phyloP scores from a whole-genome alignment of 1,284 basidiomycete genomes.

The Cronartium ribicola region DNA sequence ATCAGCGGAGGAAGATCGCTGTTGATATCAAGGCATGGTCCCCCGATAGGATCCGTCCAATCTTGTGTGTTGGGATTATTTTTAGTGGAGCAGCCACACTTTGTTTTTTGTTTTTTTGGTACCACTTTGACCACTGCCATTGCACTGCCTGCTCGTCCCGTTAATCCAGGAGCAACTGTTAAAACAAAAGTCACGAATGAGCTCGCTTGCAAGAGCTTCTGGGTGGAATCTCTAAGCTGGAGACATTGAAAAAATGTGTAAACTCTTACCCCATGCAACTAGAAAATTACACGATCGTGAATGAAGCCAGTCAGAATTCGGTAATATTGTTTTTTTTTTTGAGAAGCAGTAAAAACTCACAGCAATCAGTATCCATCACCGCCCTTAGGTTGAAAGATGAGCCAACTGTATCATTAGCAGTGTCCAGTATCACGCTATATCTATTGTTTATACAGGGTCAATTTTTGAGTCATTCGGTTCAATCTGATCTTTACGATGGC shows the following conservation, averaged over 20 bases:
- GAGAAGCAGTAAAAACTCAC: constrained; percentile 11
- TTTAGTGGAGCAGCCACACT: not conserved
- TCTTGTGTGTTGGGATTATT: constrained; percentile 8
- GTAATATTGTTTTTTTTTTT: too few relatives aligned
- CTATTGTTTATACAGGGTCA: not conserved
- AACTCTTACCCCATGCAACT: constrained; percentile 39
- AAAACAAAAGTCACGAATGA: too few relatives aligned
- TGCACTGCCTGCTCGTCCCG: constrained; percentile 32
- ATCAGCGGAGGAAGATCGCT: constrained; percentile 19
- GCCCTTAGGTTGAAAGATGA: constrained; percentile 29
- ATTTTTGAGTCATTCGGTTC: not conserved
- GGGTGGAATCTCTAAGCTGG: not conserved
- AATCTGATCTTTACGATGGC: too few relatives aligned
- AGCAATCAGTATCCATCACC: constrained; percentile 40
- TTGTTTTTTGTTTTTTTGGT: constrained; percentile 9
- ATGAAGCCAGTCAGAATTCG: not conserved
- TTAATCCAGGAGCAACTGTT: constrained; percentile 31
- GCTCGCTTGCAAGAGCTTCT: too few relatives aligned
- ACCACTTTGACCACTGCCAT: constrained; percentile 27
- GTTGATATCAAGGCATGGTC: constrained; percentile 36
- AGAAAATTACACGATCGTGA: not conserved
- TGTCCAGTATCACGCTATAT: constrained; percentile 40
- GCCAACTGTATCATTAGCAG: constrained; percentile 18
- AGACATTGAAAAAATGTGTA: not conserved
- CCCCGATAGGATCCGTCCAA: constrained; percentile 30